phyloP scores from a whole-genome alignment of 2,329 filamentous ascomycete species.

The Stachybotrys chlorohalonatus region DNA sequence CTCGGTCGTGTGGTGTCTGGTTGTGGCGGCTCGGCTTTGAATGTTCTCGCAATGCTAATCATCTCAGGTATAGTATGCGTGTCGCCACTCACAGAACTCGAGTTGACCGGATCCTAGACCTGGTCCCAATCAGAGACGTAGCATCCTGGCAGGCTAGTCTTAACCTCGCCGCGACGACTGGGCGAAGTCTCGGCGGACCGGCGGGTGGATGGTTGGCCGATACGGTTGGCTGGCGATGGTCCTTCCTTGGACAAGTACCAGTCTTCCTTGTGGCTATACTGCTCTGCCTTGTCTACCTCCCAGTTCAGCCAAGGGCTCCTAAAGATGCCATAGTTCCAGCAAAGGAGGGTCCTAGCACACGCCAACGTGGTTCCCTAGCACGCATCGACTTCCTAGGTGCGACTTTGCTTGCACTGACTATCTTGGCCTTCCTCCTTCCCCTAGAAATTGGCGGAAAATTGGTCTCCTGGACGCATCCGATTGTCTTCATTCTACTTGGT shows the following conservation, averaged over 20 bases:
- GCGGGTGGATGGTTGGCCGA: neutral
- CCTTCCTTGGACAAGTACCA: neutral
- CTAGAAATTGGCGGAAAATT: too few species aligned
- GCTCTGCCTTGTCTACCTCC: neutral
- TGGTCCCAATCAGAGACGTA: neutral
- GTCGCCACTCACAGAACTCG: too few species aligned
- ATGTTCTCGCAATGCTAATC: neutral
- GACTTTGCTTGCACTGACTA: too few species aligned
- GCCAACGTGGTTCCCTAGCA: too few species aligned
- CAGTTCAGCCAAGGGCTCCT: neutral
- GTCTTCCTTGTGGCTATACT: neutral
- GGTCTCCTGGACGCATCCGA: too few species aligned
- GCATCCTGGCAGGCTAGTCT: neutral
- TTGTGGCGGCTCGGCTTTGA: neutral
- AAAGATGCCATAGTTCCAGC: too few species aligned
- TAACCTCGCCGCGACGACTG: neutral
- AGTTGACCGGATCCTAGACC: too few species aligned
- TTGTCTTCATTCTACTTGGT: too few species aligned
- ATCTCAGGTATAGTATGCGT: neutral
- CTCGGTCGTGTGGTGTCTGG: neutral
- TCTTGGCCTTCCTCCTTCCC: too few species aligned
- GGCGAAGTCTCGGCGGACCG: neutral
- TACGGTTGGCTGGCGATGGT: slow-evolving; percentile 1
- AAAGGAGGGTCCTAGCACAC: too few species aligned
- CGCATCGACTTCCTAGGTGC: too few species aligned